Conservation (phyloP, 148 eudicot species). For the Pouteria glomerata region DNA sequence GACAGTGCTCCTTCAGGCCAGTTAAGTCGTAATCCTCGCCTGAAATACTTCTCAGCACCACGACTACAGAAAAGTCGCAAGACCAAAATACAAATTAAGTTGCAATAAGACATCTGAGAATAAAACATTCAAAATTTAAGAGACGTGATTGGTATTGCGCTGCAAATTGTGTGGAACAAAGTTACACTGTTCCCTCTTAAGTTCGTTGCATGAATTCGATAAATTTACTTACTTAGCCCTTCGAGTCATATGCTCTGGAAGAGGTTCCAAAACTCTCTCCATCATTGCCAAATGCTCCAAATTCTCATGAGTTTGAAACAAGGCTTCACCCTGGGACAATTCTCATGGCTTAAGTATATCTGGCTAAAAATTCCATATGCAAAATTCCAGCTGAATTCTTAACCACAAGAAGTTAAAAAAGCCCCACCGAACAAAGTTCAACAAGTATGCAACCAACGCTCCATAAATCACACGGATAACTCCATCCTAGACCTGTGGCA, state of each 20-base stretch:
- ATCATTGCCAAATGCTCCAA: constrained; percentile 91
- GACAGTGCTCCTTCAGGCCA: constrained; percentile 91
- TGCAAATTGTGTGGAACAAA: background rate
- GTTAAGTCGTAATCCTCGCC: constrained; percentile 54
- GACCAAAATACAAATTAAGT: background rate
- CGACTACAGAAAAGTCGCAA: constrained; percentile 32
- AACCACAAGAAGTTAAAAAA: background rate
- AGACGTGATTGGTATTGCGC: too few relatives aligned
- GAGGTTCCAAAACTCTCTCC: constrained; percentile 82
- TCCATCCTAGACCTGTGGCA: constrained; percentile 80
- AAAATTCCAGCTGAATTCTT: background rate
- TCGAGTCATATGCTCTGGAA: constrained; percentile 63
- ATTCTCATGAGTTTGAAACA: constrained; percentile 86
- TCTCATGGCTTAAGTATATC: background rate
- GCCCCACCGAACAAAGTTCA: constrained; percentile 75
- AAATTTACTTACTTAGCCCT: constrained; percentile 53
- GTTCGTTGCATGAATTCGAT: background rate
- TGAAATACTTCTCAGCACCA: constrained; percentile 68
- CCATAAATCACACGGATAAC: constrained; percentile 87
- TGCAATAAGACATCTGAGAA: background rate
- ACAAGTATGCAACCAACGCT: constrained; percentile 82
- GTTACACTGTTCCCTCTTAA: background rate
- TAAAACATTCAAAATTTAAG: too few relatives aligned
- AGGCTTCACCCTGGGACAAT: constrained; percentile 60
- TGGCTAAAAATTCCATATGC: background rate